Conservation (phyloP, 768 basidiomycete genomes). For the Kwoniella europaea region DNA sequence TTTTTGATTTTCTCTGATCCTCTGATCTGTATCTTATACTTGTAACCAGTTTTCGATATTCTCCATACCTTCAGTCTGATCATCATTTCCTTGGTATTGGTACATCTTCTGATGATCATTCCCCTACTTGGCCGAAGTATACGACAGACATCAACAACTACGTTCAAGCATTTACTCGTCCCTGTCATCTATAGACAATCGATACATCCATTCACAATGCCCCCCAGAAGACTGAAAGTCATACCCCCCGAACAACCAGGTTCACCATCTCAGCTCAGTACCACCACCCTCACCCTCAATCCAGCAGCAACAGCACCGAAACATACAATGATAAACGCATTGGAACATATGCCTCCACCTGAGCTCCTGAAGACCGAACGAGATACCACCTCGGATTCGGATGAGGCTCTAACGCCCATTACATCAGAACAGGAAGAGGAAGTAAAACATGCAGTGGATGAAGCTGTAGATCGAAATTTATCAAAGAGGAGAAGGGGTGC, state of each 20-base stretch:
- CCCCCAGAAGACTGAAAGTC: slow-evolving; percentile 9
- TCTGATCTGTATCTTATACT: not conserved
- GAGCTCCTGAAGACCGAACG: not conserved
- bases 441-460: slow-evolving; percentile 17
- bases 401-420: slow-evolving; percentile 37
- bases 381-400: slow-evolving; percentile 7
- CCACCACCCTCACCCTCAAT: slow-evolving; percentile 1
- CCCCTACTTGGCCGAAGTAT: not conserved
- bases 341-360: slow-evolving; percentile 39
- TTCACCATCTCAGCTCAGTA: not conserved
- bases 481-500: slow-evolving; percentile 20
- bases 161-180: not conserved
- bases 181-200: not conserved
- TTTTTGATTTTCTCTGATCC: not conserved
- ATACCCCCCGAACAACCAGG: not conserved
- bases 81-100: not conserved
- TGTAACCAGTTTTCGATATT: not conserved
- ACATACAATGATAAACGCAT: slow-evolving; percentile 37
- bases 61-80: not conserved
- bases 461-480: slow-evolving; percentile 13
- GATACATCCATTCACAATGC: slow-evolving; percentile 12
- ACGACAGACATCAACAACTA: not conserved
- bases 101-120: not conserved
- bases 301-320: not conserved
- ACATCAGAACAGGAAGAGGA: slow-evolving; percentile 17